phyloP scores from a whole-genome alignment of 2,329 filamentous ascomycete species.

The Aspergillus costaricaensis region DNA sequence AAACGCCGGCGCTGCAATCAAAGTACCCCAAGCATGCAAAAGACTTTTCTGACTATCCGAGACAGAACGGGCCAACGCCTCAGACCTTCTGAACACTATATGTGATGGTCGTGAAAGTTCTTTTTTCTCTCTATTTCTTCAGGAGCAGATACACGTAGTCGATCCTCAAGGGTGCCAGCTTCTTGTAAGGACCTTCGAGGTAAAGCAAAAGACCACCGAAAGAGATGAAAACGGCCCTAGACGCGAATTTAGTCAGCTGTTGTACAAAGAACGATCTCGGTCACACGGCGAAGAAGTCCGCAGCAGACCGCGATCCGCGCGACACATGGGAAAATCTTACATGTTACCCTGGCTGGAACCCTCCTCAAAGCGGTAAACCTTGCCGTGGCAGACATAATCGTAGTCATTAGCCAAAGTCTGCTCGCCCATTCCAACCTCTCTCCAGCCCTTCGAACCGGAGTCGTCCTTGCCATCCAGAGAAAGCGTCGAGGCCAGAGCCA shows the following conservation, averaged over 20 bases:
- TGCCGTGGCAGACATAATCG: constrained; percentile 55
- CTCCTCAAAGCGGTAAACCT: constrained; percentile 56
- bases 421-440: constrained; percentile 64
- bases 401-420: constrained; percentile 57
- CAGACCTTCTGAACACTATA: neutral
- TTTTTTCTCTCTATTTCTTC: constrained; percentile 68
- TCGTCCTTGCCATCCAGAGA: constrained; percentile 85
- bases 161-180: constrained; percentile 85
- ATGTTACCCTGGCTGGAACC: constrained; percentile 73
- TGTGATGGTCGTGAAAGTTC: neutral
- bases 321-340: constrained; percentile 58
- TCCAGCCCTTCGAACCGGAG: constrained; percentile 69
- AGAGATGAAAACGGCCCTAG: constrained; percentile 87
- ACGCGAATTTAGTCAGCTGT: constrained; percentile 28
- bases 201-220: constrained; percentile 91
- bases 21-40: constrained; percentile 29
- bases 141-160: constrained; percentile 91
- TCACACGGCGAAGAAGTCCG: neutral
- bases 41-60: constrained; percentile 26
- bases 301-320: neutral
- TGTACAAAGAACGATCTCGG: neutral
- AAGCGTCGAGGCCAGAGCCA: constrained; percentile 82
- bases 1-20: constrained; percentile 47
- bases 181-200: constrained; percentile 92
- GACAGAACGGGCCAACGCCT: neutral